These are phyloP conservation scores for Hsuehochloa calcarea DNA, from an alignment of 176 grass and related monocot genomes.

Conservation along the genomic window DNA sequence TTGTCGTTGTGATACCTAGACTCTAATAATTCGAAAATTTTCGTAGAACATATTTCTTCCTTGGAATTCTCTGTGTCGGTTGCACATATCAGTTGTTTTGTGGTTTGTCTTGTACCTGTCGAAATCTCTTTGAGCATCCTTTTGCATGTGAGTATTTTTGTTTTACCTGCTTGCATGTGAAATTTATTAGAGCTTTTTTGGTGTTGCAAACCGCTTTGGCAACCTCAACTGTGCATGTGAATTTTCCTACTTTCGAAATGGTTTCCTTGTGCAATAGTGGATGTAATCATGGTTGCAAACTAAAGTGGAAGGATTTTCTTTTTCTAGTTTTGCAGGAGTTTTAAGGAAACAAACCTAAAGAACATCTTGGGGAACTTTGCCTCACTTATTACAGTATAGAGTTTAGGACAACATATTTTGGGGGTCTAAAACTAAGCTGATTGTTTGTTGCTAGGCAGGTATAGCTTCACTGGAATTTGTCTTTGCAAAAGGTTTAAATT, in stretches of 20 bases:
- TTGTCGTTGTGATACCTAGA: not conserved
- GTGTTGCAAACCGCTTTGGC: not conserved
- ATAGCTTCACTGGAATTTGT: not conserved
- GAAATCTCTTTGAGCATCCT: not conserved
- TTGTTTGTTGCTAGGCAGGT: conserved; percentile 10
- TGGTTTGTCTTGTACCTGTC: not conserved
- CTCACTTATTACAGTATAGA: not conserved
- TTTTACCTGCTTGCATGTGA: not conserved
- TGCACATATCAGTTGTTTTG: not conserved
- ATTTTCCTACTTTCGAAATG: not conserved
- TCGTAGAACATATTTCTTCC: not conserved
- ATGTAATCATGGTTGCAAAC: not conserved
- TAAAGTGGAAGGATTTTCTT: not conserved
- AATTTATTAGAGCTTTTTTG: not conserved
- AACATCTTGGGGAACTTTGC: not conserved
- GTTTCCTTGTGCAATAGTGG: not conserved
- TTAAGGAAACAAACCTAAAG: not conserved
- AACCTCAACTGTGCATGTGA: not conserved
- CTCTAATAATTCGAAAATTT: not conserved
- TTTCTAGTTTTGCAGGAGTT: not conserved
- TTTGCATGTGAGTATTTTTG: not conserved
- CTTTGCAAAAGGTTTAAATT: not conserved
- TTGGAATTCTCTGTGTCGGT: not conserved
- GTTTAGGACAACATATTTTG: not conserved
- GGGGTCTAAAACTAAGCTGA: not conserved